Conservation (phyloP, 106 monocot genomes). For the Dioscorea dumetorum region DNA sequence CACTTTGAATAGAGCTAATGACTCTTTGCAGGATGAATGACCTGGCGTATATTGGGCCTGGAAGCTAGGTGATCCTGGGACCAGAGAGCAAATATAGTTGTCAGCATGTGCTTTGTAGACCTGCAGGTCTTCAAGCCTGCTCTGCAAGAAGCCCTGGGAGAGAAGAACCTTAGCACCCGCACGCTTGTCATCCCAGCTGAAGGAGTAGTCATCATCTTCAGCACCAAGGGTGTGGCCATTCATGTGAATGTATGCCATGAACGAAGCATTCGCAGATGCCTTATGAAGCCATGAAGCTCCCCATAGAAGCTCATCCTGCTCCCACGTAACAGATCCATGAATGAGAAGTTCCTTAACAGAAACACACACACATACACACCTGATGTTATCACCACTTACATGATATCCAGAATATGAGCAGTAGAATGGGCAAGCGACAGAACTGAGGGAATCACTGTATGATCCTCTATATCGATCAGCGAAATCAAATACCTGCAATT, state of each 20-base stretch:
- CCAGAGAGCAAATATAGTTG: slow-evolving; percentile 65
- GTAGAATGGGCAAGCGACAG: slow-evolving; percentile 78
- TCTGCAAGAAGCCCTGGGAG: slow-evolving; percentile 61
- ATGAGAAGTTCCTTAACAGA: not conserved
- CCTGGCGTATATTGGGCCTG: slow-evolving; percentile 75
- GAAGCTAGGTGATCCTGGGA: slow-evolving; percentile 51
- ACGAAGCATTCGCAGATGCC: slow-evolving; percentile 36
- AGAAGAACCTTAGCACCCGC: slow-evolving; percentile 63
- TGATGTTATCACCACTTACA: slow-evolving; percentile 21
- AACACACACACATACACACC: not conserved
- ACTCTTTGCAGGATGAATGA: not conserved
- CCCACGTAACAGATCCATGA: not conserved
- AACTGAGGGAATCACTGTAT: slow-evolving; percentile 72
- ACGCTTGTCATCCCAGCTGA: slow-evolving; percentile 84
- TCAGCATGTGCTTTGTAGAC: slow-evolving; percentile 56
- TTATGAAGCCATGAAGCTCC: slow-evolving; percentile 73
- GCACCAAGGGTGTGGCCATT: slow-evolving; percentile 63
- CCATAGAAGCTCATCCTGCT: slow-evolving; percentile 80
- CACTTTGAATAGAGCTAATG: not conserved
- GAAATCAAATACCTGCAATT: slow-evolving; percentile 68
- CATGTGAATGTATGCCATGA: slow-evolving; percentile 56
- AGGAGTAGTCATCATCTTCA: slow-evolving; percentile 59
- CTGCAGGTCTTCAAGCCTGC: slow-evolving; percentile 30
- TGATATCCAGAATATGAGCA: slow-evolving; percentile 82
- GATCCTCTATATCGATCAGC: slow-evolving; percentile 51